Evolutionary conservation across 2,329 filamentous ascomycete genomes (phyloP).

Genomic region (Ophiostoma piceae): DNA sequence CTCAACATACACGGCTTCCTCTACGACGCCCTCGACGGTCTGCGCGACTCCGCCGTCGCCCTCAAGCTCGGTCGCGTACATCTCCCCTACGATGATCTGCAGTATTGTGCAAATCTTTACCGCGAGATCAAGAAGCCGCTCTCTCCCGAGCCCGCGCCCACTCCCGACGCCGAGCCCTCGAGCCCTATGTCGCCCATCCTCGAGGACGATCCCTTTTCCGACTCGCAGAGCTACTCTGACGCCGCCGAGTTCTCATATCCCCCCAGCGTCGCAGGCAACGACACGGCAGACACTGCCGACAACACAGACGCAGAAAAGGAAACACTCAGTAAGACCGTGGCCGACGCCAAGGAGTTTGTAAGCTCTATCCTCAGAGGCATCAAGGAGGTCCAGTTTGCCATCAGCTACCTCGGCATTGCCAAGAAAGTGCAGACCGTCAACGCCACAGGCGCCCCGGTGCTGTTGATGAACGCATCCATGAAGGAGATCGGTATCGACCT

Average conservation of each 20-base stretch:
- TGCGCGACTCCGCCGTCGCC: constrained; percentile 83
- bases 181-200: constrained; percentile 17
- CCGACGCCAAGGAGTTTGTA: constrained; percentile 87
- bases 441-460: constrained; percentile 63
- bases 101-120: constrained; percentile 54
- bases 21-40: constrained; percentile 75
- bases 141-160: constrained; percentile 30
- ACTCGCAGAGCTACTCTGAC: background rate
- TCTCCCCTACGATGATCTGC: constrained; percentile 82
- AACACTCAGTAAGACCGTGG: constrained; percentile 72
- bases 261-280: background rate
- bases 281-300: background rate
- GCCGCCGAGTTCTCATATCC: background rate
- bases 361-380: constrained; percentile 86
- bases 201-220: constrained; percentile 14
- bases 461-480: constrained; percentile 76
- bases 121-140: constrained; percentile 44
- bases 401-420: constrained; percentile 83
- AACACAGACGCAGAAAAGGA: constrained; percentile 41
- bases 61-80: constrained; percentile 88
- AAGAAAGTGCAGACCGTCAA: constrained; percentile 68
- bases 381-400: constrained; percentile 91
- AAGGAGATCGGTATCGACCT: constrained; percentile 95
- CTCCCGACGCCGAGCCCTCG: constrained; percentile 29
- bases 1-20: constrained; percentile 89